These are phyloP conservation scores for Russula abietina DNA, from an alignment of 768 basidiomycete genomes.

Conservation along the genomic window DNA sequence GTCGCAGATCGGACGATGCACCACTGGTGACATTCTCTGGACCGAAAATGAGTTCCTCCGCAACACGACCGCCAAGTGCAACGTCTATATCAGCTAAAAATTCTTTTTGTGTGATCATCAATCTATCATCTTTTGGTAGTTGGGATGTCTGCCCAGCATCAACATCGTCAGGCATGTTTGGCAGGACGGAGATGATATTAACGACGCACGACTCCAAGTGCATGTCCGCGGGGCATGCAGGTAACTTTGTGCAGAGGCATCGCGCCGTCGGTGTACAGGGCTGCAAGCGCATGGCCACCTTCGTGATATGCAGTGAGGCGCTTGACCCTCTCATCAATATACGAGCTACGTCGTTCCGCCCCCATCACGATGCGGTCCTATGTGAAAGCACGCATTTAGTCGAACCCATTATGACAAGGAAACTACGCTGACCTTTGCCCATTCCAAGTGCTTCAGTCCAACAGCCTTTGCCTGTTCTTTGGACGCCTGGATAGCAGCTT, in stretches of 20 bases:
- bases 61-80: constrained; percentile 89
- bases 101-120: constrained; percentile 65
- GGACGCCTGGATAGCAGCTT: constrained; percentile 93
- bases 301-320: constrained; percentile 95
- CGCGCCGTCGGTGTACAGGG: constrained; percentile 89
- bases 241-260: constrained; percentile 98
- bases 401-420: background rate
- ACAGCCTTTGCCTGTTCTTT: constrained; percentile 75
- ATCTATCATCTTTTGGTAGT: constrained; percentile 72
- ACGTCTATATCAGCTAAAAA: constrained; percentile 84
- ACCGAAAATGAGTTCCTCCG: constrained; percentile 90
- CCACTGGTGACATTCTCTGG: constrained; percentile 85
- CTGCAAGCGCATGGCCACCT: constrained; percentile 93
- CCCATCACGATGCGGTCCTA: constrained; percentile 96
- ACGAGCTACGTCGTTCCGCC: constrained; percentile 85
- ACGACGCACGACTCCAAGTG: constrained; percentile 72
- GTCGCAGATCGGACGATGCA: constrained; percentile 79
- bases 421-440: constrained; percentile 74
- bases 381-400: background rate
- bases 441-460: constrained; percentile 81
- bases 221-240: constrained; percentile 92
- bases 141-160: constrained; percentile 49
- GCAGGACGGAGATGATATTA: background rate
- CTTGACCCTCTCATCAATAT: constrained; percentile 82
- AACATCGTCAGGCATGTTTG: background rate